Percentiles rank a stretch among this genome's conserved stretches.
phyloP scores from a whole-genome alignment of 2,329 filamentous ascomycete species.

The Beauveria sp. region DNA sequence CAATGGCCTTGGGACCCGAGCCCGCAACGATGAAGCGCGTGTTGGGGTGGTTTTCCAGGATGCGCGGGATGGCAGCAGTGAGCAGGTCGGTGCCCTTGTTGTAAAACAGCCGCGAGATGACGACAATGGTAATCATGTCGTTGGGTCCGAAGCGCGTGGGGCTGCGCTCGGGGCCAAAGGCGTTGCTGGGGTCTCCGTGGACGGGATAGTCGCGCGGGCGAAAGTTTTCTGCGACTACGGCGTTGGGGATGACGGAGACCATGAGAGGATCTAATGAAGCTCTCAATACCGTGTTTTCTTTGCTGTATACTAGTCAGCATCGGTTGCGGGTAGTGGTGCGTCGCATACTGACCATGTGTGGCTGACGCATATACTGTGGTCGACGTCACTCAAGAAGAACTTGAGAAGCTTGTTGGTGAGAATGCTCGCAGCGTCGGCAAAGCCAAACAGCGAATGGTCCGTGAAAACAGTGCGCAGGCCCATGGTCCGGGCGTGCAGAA shows the following conservation, averaged over 20 bases:
- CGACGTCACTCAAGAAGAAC: slow-evolving; percentile 91
- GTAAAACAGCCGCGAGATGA: slow-evolving; percentile 95
- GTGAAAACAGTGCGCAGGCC: slow-evolving; percentile 92
- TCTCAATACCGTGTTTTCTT: slow-evolving; percentile 93
- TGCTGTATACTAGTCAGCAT: slow-evolving; percentile 46
- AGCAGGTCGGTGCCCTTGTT: slow-evolving; percentile 97
- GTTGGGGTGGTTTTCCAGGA: slow-evolving; percentile 81
- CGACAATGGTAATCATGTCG: slow-evolving; percentile 90
- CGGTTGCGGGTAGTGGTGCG: background rate
- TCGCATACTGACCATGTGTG: slow-evolving; percentile 71
- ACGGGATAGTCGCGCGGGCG: slow-evolving; percentile 50
- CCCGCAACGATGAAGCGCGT: slow-evolving; percentile 96
- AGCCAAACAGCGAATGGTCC: slow-evolving; percentile 94
- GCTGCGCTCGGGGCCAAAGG: slow-evolving; percentile 39
- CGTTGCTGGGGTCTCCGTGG: slow-evolving; percentile 20
- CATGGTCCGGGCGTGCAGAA: slow-evolving; percentile 93
- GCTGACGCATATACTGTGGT: slow-evolving; percentile 96
- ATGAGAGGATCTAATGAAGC: slow-evolving; percentile 92
- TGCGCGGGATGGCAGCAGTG: slow-evolving; percentile 91
- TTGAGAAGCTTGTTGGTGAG: slow-evolving; percentile 96
- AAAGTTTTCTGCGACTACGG: slow-evolving; percentile 95
- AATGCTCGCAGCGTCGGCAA: slow-evolving; percentile 92
- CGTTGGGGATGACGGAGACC: slow-evolving; percentile 97
- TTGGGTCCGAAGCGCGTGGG: slow-evolving; percentile 68
- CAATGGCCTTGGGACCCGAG: slow-evolving; percentile 92